A percentile compares a stretch with the other conserved stretches of the same genome.
Conservation (phyloP, 2,329 filamentous ascomycete genomes). For the Paecilomyces dactylethromorphus region DNA sequence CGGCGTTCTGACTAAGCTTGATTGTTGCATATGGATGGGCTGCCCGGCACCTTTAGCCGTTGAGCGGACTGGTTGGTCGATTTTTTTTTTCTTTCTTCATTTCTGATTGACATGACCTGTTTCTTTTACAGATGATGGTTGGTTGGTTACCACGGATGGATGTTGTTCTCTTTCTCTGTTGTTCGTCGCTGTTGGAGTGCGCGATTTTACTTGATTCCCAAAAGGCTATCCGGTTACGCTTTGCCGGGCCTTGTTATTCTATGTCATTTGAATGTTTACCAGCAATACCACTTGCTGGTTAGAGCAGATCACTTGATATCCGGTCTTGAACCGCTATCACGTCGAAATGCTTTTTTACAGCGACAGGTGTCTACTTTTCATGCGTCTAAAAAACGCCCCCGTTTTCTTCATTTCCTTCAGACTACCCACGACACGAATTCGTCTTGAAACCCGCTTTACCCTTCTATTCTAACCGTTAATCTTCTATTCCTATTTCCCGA, state of each 20-base stretch:
- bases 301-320: neutral
- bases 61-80: conserved; percentile 22
- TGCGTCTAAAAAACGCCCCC: neutral
- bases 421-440: neutral
- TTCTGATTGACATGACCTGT: conserved; percentile 12
- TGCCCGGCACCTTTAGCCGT: conserved; percentile 23
- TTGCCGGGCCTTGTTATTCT: neutral
- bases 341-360: neutral
- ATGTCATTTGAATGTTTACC: neutral
- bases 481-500: neutral
- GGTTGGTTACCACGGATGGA: conserved; percentile 11
- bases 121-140: conserved; percentile 16
- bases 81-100: conserved; percentile 16
- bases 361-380: conserved; percentile 1
- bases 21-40: conserved; percentile 14
- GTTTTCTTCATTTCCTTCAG: neutral
- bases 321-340: neutral
- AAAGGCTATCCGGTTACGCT: neutral
- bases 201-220: neutral
- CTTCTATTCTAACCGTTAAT: conserved; percentile 2
- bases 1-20: neutral
- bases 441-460: neutral
- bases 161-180: conserved; percentile 4
- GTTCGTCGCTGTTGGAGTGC: conserved; percentile 3
- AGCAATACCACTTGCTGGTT: neutral